Conservation (phyloP, 495 filamentous ascomycete species). For the Lophium mytilinum region DNA sequence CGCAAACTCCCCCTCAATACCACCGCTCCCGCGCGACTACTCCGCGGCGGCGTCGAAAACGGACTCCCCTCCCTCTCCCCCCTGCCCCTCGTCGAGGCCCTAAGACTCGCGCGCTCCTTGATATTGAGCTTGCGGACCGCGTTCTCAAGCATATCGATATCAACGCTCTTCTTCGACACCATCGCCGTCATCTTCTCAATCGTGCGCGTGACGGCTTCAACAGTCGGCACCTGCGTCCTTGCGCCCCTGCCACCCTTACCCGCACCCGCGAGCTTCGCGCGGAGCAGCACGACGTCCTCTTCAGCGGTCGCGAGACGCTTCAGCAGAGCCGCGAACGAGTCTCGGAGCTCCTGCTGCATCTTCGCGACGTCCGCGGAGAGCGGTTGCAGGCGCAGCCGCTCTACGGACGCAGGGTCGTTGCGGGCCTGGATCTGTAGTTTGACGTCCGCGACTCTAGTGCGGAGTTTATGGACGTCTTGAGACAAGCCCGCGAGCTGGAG, state of each 20-base stretch:
- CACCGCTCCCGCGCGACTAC: conserved; percentile 35
- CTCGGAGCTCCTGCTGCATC: conserved; percentile 74
- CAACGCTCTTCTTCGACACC: conserved; percentile 76
- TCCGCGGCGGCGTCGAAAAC: conserved; percentile 49
- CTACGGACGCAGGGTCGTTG: conserved; percentile 53
- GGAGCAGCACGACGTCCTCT: conserved; percentile 67
- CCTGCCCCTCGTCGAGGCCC: neutral
- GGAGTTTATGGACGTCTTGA: conserved; percentile 58
- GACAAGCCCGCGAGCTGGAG: conserved; percentile 52
- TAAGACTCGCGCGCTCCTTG: conserved; percentile 4
- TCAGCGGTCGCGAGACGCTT: conserved; percentile 70
- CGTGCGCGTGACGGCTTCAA: conserved; percentile 84
- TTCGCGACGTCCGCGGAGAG: conserved; percentile 71
- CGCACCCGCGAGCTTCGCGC: conserved; percentile 58
- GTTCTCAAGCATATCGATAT: conserved; percentile 80
- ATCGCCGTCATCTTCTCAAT: conserved; percentile 88
- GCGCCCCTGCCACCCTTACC: conserved; percentile 33
- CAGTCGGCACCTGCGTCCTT: conserved; percentile 57
- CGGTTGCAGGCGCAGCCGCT: conserved; percentile 55
- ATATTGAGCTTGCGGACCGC: conserved; percentile 60
- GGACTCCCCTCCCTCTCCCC: conserved; percentile 47
- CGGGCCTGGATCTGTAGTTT: conserved; percentile 57
- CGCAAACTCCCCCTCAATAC: conserved; percentile 33
- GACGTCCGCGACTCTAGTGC: conserved; percentile 63
- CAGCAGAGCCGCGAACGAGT: conserved; percentile 58